These are phyloP conservation scores for Yueomyces sinensis DNA, from an alignment of 805 yeast species.

Conservation along the genomic window DNA sequence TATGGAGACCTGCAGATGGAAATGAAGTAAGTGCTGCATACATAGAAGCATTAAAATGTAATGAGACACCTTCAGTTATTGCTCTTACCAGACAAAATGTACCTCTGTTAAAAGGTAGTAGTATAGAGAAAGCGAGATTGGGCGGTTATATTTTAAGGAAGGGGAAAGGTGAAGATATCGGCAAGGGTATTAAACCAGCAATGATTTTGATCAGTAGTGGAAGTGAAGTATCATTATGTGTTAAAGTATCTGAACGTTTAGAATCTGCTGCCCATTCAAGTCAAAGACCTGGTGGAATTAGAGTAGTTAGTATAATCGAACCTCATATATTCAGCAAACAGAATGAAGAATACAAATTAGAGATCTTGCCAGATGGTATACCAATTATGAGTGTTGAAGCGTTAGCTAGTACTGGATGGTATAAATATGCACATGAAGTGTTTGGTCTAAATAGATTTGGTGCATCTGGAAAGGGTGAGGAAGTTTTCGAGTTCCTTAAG, in stretches of 20 bases:
- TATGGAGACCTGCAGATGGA: slow-evolving; percentile 93
- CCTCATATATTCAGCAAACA: slow-evolving; percentile 82
- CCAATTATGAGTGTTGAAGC: slow-evolving; percentile 94
- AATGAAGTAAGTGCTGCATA: slow-evolving; percentile 81
- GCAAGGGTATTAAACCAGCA: slow-evolving; percentile 36
- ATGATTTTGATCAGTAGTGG: slow-evolving; percentile 82
- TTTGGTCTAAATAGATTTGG: slow-evolving; percentile 94
- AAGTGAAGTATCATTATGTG: slow-evolving; percentile 74
- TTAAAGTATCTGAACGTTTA: slow-evolving; percentile 71
- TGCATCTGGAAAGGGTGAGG: slow-evolving; percentile 83
- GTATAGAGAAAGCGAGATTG: slow-evolving; percentile 80
- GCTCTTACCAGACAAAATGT: slow-evolving; percentile 78
- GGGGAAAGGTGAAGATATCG: slow-evolving; percentile 26
- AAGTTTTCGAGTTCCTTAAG: slow-evolving; percentile 72
- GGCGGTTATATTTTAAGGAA: slow-evolving; percentile 74
- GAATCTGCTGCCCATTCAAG: slow-evolving; percentile 11
- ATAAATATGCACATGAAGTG: slow-evolving; percentile 89
- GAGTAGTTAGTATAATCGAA: slow-evolving; percentile 89
- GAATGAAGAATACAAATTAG: slow-evolving; percentile 61
- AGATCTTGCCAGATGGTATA: slow-evolving; percentile 87
- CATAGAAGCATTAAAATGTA: slow-evolving; percentile 46
- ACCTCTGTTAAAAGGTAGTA: slow-evolving; percentile 88
- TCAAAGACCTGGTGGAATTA: slow-evolving; percentile 38
- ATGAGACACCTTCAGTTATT: slow-evolving; percentile 56
- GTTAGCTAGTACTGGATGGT: slow-evolving; percentile 84